A percentile compares a stretch with the other conserved stretches of the same genome.
Evolutionary conservation across 192 early-diverging fungal genomes (phyloP).

Genomic region (Cetraspora pellucida): DNA sequence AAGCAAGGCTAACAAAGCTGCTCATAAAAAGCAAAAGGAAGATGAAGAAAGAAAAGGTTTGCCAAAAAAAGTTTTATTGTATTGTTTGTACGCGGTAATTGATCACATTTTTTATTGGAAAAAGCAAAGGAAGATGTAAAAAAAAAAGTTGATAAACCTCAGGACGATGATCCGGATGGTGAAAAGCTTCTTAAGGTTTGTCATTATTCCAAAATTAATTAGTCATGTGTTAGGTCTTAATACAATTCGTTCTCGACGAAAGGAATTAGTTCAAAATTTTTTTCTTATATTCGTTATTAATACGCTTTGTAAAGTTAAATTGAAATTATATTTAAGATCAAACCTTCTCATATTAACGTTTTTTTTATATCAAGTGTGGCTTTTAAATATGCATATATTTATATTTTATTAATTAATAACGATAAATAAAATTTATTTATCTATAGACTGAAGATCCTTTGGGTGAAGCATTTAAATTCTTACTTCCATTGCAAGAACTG

Average conservation of each 20-base stretch:
- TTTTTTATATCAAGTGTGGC: too few species aligned
- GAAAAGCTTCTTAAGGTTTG: slow-evolving; percentile 52
- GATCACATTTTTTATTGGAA: neutral
- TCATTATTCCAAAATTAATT: neutral
- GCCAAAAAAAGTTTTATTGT: neutral
- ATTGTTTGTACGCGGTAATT: neutral
- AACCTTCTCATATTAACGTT: too few species aligned
- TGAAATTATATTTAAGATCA: too few species aligned
- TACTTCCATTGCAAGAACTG: slow-evolving; percentile 68
- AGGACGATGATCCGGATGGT: slow-evolving; percentile 75
- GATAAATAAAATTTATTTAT: slow-evolving; percentile 28
- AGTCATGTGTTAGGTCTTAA: too few species aligned
- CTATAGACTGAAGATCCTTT: slow-evolving; percentile 68
- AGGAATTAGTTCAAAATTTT: too few species aligned
- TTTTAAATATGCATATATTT: neutral
- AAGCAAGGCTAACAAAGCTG: slow-evolving; percentile 77
- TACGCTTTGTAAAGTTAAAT: too few species aligned
- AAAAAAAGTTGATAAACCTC: slow-evolving; percentile 51
- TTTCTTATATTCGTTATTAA: too few species aligned
- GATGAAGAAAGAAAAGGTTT: slow-evolving; percentile 54
- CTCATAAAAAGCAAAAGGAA: slow-evolving; percentile 60
- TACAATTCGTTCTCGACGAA: too few species aligned
- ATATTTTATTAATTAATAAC: neutral
- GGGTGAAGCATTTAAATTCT: slow-evolving; percentile 74
- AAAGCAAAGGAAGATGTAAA: slow-evolving; percentile 44